Conservation (phyloP, 2,329 filamentous ascomycete genomes). For the Penicillium sp. region DNA sequence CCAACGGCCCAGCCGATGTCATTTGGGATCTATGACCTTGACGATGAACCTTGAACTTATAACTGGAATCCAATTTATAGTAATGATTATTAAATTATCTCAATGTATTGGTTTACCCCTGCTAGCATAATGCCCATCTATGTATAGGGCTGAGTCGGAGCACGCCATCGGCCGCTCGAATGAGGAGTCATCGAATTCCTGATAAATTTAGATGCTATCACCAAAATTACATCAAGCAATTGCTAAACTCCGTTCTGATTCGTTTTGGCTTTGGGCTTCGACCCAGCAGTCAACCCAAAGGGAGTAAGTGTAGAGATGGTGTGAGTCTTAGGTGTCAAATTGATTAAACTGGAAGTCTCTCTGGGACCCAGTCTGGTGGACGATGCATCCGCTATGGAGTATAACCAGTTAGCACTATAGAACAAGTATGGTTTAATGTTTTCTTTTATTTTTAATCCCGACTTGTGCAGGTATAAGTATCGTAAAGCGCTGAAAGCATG, state of each 20-base stretch:
- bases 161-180: constrained; percentile 2
- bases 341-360: background rate
- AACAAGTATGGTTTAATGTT: constrained; percentile 3
- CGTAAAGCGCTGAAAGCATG: constrained; percentile 9
- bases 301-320: background rate
- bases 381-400: background rate
- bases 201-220: background rate
- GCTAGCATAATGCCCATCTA: background rate
- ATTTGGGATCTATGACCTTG: background rate
- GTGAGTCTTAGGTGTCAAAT: background rate
- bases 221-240: background rate
- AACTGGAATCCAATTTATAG: no score
- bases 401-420: background rate
- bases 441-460: constrained; percentile 12
- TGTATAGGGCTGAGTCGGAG: background rate
- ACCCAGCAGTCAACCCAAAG: no score
- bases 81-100: background rate
- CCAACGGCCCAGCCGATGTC: background rate
- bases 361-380: background rate
- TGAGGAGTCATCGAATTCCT: background rate
- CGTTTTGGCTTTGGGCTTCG: background rate
- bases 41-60: background rate
- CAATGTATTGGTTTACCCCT: background rate
- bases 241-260: background rate
- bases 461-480: constrained; percentile 7